Conservation (phyloP, 1,284 basidiomycete genomes). For the Schizophyllum commune region DNA sequence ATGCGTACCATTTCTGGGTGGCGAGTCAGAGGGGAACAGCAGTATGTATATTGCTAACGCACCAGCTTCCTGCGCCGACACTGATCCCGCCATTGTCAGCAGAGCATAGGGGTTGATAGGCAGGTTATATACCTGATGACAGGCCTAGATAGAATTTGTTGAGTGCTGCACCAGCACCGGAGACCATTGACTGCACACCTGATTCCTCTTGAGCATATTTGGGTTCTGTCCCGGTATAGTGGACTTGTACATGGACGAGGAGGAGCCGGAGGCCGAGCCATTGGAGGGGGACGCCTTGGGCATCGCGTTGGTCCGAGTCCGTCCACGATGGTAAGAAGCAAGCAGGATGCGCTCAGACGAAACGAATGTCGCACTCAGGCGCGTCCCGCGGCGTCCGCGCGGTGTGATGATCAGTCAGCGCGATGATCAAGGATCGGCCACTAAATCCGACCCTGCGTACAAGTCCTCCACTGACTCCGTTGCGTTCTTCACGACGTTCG, state of each 20-base stretch:
- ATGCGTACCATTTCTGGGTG: constrained; percentile 53
- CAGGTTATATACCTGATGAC: constrained; percentile 34
- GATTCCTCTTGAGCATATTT: constrained; percentile 52
- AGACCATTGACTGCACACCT: constrained; percentile 26
- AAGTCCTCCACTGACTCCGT: no score
- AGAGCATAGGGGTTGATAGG: not conserved
- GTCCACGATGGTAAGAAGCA: not conserved
- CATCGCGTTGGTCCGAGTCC: constrained; percentile 15
- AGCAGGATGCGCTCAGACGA: not conserved
- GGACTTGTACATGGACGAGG: not conserved
- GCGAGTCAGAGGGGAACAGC: constrained; percentile 1
- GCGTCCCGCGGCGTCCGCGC: not conserved
- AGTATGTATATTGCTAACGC: constrained; percentile 7
- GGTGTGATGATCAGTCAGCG: no score
- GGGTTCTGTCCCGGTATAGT: constrained; percentile 23
- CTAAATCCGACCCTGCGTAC: no score
- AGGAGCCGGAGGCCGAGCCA: constrained; percentile 18
- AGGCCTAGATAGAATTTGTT: constrained; percentile 25
- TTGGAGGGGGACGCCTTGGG: constrained; percentile 27
- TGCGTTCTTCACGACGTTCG: no score
- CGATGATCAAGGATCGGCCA: no score
- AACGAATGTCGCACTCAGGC: not conserved
- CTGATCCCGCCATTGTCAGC: constrained; percentile 26
- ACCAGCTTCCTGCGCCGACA: constrained; percentile 69
- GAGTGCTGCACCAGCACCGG: not conserved